These are phyloP conservation scores for Secale cereale DNA, from an alignment of 176 grass and related monocot genomes.

Conservation along the genomic window DNA sequence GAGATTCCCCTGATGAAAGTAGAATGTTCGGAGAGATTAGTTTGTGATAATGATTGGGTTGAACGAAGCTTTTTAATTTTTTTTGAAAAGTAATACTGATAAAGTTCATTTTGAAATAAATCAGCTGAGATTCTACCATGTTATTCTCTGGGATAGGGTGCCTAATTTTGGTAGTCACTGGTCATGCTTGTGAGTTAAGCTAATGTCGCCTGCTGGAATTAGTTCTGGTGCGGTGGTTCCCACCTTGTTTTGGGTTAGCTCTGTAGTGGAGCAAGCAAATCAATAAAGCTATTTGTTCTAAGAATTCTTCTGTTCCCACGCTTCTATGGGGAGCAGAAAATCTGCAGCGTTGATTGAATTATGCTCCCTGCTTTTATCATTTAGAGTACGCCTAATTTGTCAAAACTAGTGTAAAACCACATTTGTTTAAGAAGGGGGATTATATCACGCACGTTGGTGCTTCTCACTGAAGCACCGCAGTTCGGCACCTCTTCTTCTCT, in stretches of 20 bases:
- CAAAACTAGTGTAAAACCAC: not conserved
- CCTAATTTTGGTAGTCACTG: not conserved
- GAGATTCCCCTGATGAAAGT: not conserved
- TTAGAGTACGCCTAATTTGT: not conserved
- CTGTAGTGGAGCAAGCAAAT: not conserved
- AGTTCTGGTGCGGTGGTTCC: not conserved
- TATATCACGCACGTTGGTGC: not conserved
- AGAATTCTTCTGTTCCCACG: not conserved
- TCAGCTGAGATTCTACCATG: not conserved
- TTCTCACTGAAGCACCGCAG: not conserved
- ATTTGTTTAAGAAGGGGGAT: not conserved
- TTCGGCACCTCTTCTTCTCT: not conserved
- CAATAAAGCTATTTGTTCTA: not conserved
- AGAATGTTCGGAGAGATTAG: not conserved
- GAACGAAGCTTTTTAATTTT: too few relatives aligned
- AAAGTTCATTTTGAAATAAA: not conserved
- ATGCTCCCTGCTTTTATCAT: not conserved
- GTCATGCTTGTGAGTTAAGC: not conserved
- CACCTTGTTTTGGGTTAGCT: not conserved
- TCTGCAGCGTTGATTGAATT: not conserved
- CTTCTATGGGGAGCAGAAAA: not conserved
- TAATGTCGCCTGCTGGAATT: not conserved
- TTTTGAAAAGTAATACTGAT: not conserved
- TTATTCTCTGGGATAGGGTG: not conserved
- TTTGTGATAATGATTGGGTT: not conserved